These are phyloP conservation scores for Penicillium sclerotigenum DNA, from an alignment of 2,329 filamentous ascomycete species.

Conservation along the genomic window DNA sequence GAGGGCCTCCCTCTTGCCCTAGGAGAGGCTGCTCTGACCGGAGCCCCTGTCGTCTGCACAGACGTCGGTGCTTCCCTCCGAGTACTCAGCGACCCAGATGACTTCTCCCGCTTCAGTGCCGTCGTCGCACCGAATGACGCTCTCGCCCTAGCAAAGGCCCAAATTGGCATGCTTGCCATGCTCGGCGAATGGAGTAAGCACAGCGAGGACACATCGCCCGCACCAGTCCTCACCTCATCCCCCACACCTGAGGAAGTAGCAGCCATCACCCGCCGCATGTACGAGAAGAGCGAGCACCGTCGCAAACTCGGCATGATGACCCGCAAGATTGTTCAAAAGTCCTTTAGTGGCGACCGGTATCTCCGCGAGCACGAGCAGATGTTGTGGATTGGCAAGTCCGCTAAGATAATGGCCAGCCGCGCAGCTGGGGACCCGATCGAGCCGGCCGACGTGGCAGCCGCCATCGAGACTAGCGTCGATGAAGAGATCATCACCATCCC, in stretches of 20 bases:
- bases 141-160: slow-evolving; percentile 57
- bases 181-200: slow-evolving; percentile 61
- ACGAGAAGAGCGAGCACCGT: slow-evolving; percentile 57
- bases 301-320: slow-evolving; percentile 58
- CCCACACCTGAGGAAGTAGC: slow-evolving; percentile 52
- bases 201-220: slow-evolving; percentile 49
- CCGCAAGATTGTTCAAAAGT: slow-evolving; percentile 57
- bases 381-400: slow-evolving; percentile 50
- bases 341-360: slow-evolving; percentile 58
- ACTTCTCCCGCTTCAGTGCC: slow-evolving; percentile 55
- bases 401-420: slow-evolving; percentile 33
- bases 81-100: slow-evolving; percentile 43
- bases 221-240: slow-evolving; percentile 47
- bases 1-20: slow-evolving; percentile 47
- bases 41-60: slow-evolving; percentile 45
- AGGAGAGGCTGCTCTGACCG: slow-evolving; percentile 47
- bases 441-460: slow-evolving; percentile 26
- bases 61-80: slow-evolving; percentile 43
- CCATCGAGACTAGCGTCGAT: slow-evolving; percentile 28
- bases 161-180: slow-evolving; percentile 61
- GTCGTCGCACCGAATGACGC: slow-evolving; percentile 65
- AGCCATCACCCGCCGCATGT: slow-evolving; percentile 57
- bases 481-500: slow-evolving; percentile 39
- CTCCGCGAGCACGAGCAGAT: slow-evolving; percentile 62
- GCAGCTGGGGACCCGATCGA: slow-evolving; percentile 23